These are phyloP conservation scores for Clonostachys sp. DNA, from an alignment of 2,329 filamentous ascomycete genomes.

Conservation along the genomic window DNA sequence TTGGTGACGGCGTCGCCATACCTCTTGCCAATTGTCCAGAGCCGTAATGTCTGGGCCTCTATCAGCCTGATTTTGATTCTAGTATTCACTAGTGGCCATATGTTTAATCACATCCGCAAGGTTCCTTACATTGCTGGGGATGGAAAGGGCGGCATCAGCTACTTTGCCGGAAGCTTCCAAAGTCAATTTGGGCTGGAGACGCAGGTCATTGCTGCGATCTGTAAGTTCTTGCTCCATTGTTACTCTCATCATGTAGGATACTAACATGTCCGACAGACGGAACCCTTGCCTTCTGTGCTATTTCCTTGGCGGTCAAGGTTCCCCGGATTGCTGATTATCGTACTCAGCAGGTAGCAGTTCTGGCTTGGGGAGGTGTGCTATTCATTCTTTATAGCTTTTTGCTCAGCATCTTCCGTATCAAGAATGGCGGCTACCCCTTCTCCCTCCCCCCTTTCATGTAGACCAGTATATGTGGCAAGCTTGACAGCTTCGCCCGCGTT, in stretches of 20 bases:
- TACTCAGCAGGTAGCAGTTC: conserved; percentile 74
- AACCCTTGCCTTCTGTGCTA: conserved; percentile 81
- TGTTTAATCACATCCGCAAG: conserved; percentile 99
- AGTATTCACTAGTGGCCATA: conserved; percentile 92
- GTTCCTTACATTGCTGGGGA: conserved; percentile 88
- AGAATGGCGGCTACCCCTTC: conserved; percentile 95
- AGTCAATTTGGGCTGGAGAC: conserved; percentile 93
- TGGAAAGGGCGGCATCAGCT: conserved; percentile 78
- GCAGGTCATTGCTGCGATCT: conserved; percentile 89
- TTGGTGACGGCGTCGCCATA: conserved; percentile 72
- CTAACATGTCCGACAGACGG: conserved; percentile 36
- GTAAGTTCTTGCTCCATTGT: conserved; percentile 51
- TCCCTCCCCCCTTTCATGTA: conserved; percentile 83
- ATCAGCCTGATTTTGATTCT: conserved; percentile 84
- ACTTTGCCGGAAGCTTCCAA: conserved; percentile 89
- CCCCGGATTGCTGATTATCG: conserved; percentile 78
- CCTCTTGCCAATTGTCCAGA: conserved; percentile 76
- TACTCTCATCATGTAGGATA: neutral
- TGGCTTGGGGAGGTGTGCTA: conserved; percentile 73
- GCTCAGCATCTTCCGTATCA: conserved; percentile 86
- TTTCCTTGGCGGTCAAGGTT: conserved; percentile 86
- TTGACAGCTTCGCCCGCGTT: neutral
- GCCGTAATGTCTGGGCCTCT: conserved; percentile 90
- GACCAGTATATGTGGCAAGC: neutral
- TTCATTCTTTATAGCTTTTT: conserved; percentile 90